These are phyloP conservation scores for Podila epicladia DNA, from an alignment of 192 early-diverging fungal genomes.

Conservation along the genomic window DNA sequence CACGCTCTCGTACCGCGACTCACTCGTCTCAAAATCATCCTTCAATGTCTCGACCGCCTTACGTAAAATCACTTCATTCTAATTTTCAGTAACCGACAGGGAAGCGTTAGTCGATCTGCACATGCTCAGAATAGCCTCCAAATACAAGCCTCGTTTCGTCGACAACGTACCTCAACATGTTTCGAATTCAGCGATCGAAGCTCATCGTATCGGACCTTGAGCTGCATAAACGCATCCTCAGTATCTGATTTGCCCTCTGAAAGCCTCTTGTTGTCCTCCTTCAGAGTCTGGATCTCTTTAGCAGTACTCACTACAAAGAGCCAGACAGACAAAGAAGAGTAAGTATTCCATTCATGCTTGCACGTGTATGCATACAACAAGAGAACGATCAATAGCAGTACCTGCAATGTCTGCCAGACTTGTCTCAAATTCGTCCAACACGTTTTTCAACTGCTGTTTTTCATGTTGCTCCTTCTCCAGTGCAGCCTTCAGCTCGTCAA, in stretches of 20 bases:
- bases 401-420: slow-evolving; percentile 49
- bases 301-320: slow-evolving; percentile 32
- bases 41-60: slow-evolving; percentile 46
- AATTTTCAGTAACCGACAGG: neutral
- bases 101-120: neutral
- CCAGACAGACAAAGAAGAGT: neutral
- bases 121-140: too few relatives aligned
- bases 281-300: slow-evolving; percentile 33
- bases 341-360: neutral
- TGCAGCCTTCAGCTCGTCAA: slow-evolving; percentile 27
- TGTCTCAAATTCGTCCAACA: slow-evolving; percentile 44
- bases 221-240: slow-evolving; percentile 41
- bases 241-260: slow-evolving; percentile 30
- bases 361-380: neutral
- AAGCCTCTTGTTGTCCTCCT: slow-evolving; percentile 41
- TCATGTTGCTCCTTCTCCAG: slow-evolving; percentile 37
- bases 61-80: slow-evolving; percentile 42
- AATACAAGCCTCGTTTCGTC: too few relatives aligned
- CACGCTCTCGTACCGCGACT: slow-evolving; percentile 34
- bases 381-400: neutral
- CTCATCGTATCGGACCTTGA: slow-evolving; percentile 45
- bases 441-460: slow-evolving; percentile 28
- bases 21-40: slow-evolving; percentile 46
- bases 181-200: slow-evolving; percentile 33
- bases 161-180: slow-evolving; percentile 33